A percentile compares a stretch with the other conserved stretches of the same genome.
Evolutionary conservation across 345 rosid species (phyloP).

Genomic region (Eucalyptus rudis): DNA sequence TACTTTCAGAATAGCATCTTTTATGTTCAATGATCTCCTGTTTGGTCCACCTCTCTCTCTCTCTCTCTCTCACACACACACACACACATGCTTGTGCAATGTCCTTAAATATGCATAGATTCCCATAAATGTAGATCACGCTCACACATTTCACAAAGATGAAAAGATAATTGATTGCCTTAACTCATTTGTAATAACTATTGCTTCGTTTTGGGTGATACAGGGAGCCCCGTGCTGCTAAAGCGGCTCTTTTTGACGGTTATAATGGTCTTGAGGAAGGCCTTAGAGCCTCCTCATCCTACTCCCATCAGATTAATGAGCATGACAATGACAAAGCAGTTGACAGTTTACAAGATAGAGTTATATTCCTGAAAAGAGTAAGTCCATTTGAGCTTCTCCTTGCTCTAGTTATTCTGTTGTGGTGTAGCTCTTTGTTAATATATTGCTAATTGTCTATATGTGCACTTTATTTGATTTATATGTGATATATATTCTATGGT

Average conservation of each 20-base stretch:
- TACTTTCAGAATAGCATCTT: background rate
- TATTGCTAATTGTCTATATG: background rate
- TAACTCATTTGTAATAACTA: background rate
- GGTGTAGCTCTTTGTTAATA: background rate
- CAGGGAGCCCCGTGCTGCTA: conserved; percentile 62
- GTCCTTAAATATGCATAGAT: background rate
- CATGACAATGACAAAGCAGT: conserved; percentile 64
- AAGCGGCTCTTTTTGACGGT: conserved; percentile 49
- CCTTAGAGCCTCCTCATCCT: conserved; percentile 45
- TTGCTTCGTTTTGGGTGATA: background rate
- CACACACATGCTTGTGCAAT: background rate
- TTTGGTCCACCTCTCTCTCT: background rate
- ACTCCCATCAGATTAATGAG: conserved; percentile 33
- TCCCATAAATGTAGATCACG: background rate
- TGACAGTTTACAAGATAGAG: conserved; percentile 59
- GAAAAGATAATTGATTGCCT: background rate
- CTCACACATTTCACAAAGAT: background rate
- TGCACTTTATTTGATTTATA: background rate
- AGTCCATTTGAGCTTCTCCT: background rate
- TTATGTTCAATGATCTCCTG: background rate
- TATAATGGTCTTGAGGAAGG: conserved; percentile 84
- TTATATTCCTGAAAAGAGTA: conserved; percentile 62
- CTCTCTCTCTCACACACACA: background rate
- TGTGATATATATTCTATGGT: background rate
- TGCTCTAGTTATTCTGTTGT: background rate